Evolutionary conservation across 345 rosid genomes (phyloP).

Genomic region (Acer saccharum): DNA sequence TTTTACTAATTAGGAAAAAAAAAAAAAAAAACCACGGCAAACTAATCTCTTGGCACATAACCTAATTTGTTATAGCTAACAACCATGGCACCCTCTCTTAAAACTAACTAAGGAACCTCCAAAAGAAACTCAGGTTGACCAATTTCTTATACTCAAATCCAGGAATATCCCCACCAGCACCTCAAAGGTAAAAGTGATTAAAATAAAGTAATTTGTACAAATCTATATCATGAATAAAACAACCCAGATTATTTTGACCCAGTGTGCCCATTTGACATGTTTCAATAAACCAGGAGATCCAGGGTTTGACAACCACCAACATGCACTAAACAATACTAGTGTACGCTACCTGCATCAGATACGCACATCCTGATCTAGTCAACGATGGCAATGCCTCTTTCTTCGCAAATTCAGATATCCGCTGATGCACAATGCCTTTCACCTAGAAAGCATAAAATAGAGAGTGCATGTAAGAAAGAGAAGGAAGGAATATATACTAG

Average conservation of each 20-base stretch:
- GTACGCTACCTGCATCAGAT: slow-evolving; percentile 78
- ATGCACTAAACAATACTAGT: background rate
- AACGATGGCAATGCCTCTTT: slow-evolving; percentile 90
- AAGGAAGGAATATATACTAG: slow-evolving; percentile 3
- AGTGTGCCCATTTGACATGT: slow-evolving; percentile 6
- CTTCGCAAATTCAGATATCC: slow-evolving; percentile 85
- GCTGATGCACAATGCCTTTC: slow-evolving; percentile 85
- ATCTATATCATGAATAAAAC: slow-evolving; percentile 8
- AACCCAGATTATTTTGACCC: background rate
- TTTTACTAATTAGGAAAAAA: background rate
- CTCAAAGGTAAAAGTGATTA: background rate
- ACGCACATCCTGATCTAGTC: slow-evolving; percentile 98
- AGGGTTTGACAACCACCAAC: slow-evolving; percentile 1
- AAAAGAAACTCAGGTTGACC: background rate
- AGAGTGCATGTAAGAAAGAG: slow-evolving; percentile 10
- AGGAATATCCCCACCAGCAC: background rate
- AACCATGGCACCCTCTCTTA: background rate
- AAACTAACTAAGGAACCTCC: background rate
- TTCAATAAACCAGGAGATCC: slow-evolving; percentile 9
- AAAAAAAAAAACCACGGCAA: background rate
- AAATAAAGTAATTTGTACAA: background rate
- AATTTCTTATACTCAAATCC: background rate
- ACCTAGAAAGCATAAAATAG: slow-evolving; percentile 44
- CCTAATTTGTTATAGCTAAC: background rate
- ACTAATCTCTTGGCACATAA: too few species aligned